These are phyloP conservation scores for Lactarius tabidus DNA, from an alignment of 768 basidiomycete species.

Conservation along the genomic window DNA sequence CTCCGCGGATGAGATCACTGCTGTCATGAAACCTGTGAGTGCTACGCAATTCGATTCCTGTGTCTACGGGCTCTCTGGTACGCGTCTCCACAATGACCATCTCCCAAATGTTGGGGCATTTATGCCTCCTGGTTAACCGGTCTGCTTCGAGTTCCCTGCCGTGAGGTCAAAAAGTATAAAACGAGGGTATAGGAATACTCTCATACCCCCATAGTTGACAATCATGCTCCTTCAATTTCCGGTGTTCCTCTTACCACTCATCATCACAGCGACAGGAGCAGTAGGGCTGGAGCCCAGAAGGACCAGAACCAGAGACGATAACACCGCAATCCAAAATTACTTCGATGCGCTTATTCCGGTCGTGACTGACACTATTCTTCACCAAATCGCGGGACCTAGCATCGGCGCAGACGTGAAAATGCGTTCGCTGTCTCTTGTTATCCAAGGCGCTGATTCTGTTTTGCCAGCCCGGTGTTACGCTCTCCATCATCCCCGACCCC, in stretches of 20 bases:
- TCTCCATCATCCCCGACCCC: slow-evolving; percentile 6
- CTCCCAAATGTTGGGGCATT: too few species aligned
- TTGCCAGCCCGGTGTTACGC: slow-evolving; percentile 12
- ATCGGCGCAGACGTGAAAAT: slow-evolving; percentile 3
- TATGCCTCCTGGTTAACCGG: too few species aligned
- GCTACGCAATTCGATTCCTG: too few species aligned
- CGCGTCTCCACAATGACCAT: too few species aligned
- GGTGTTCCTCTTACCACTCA: not conserved
- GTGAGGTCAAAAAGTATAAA: too few species aligned
- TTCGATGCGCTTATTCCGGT: slow-evolving; percentile 1
- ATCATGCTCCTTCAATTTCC: too few species aligned
- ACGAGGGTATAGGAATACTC: too few species aligned
- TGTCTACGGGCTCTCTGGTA: too few species aligned
- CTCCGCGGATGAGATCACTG: too few species aligned
- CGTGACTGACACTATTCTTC: not conserved
- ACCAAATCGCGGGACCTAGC: slow-evolving; percentile 2
- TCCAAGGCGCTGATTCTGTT: not conserved
- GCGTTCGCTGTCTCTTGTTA: not conserved
- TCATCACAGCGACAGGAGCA: not conserved
- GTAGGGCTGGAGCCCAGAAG: not conserved
- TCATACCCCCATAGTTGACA: too few species aligned
- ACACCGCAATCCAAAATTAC: not conserved
- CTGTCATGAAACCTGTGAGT: too few species aligned
- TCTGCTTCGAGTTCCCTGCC: too few species aligned
- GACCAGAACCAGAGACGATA: not conserved